These are phyloP conservation scores for Schrenkiella parvula DNA, from an alignment of 345 rosid genomes.

Conservation along the genomic window DNA sequence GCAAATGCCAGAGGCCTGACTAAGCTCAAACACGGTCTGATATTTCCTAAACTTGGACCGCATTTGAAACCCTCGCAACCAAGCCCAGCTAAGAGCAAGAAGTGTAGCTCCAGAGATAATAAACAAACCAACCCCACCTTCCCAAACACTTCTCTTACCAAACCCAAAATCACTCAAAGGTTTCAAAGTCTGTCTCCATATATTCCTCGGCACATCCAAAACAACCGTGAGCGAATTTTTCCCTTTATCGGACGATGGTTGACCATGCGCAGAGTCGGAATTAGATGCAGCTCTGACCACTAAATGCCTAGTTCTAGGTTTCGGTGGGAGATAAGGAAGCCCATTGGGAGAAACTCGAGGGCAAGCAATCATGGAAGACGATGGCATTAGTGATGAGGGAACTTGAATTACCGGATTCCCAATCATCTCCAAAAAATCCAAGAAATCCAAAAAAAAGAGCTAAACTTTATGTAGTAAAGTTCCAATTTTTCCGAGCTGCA, in stretches of 20 bases:
- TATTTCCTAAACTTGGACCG: conserved; percentile 85
- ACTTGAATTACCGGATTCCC: conserved; percentile 43
- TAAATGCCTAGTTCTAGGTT: conserved; percentile 37
- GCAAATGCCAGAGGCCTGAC: conserved; percentile 83
- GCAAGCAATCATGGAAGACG: conserved; percentile 35
- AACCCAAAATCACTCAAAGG: conserved; percentile 92
- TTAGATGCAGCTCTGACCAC: conserved; percentile 51
- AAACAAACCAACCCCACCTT: conserved; percentile 98
- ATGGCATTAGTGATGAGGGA: conserved; percentile 45
- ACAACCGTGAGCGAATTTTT: conserved; percentile 58
- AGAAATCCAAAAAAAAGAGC: too few species aligned
- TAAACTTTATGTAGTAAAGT: conserved; percentile 11
- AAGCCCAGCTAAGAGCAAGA: conserved; percentile 81
- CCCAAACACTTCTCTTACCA: conserved; percentile 91
- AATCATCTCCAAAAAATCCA: conserved; percentile 37
- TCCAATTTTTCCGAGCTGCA: conserved; percentile 22
- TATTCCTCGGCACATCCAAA: conserved; percentile 57
- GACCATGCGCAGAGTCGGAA: conserved; percentile 43
- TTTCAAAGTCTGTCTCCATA: conserved; percentile 81
- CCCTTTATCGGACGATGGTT: conserved; percentile 41
- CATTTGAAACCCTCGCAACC: conserved; percentile 83
- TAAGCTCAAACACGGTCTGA: conserved; percentile 70
- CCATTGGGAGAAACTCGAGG: conserved; percentile 36
- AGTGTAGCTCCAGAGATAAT: conserved; percentile 83
- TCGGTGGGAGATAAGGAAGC: conserved; percentile 52